phyloP scores from a whole-genome alignment of 1,284 basidiomycete genomes.

The Exobasidium cylindrosporum region DNA sequence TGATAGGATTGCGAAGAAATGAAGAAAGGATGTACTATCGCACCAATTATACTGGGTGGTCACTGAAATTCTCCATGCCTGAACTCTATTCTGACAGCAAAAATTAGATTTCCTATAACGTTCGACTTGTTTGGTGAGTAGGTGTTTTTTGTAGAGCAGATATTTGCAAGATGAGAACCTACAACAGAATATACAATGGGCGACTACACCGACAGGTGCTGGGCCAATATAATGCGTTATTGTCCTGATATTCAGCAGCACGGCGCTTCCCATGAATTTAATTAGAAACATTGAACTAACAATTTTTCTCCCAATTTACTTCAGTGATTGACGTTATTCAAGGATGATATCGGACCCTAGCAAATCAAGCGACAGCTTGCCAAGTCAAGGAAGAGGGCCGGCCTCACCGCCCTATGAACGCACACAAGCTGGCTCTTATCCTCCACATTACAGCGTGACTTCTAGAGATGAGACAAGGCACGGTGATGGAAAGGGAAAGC shows the following conservation, averaged over 20 bases:
- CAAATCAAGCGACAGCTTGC: neutral
- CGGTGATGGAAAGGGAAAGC: slow-evolving; percentile 14
- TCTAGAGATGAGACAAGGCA: slow-evolving; percentile 13
- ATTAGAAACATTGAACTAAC: neutral
- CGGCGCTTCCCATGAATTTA: neutral
- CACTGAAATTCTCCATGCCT: too few species aligned
- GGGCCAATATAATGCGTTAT: slow-evolving; percentile 15
- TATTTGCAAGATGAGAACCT: neutral
- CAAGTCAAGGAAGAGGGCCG: slow-evolving; percentile 12
- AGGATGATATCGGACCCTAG: neutral
- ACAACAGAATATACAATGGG: slow-evolving; percentile 3
- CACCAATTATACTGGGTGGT: neutral
- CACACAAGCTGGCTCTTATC: slow-evolving; percentile 18
- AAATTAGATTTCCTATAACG: neutral
- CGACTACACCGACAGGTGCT: slow-evolving; percentile 14
- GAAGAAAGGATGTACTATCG: neutral
- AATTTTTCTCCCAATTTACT: neutral
- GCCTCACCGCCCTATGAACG: slow-evolving; percentile 36
- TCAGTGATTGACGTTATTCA: too few species aligned
- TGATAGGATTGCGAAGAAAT: neutral
- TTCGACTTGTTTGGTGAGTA: too few species aligned
- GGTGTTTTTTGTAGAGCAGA: too few species aligned
- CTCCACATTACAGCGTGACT: slow-evolving; percentile 29
- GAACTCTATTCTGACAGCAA: too few species aligned
- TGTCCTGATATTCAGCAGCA: slow-evolving; percentile 7